Evolutionary conservation across 805 yeast species (phyloP).

Genomic region (Ogataea polymorpha): DNA sequence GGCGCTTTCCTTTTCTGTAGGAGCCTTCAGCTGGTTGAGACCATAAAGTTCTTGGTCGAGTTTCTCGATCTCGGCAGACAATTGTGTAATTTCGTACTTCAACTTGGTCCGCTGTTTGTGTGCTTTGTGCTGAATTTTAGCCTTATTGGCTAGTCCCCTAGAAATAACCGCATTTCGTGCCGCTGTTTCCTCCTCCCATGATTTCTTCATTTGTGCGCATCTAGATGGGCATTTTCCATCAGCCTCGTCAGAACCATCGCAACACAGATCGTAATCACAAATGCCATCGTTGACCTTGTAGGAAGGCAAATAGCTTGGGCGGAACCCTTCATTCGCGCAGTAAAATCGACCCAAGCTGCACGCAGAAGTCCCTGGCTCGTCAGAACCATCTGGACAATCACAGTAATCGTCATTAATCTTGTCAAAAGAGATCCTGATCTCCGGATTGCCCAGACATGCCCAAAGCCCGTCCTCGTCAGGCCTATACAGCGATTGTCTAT

Average conservation of each 20-base stretch:
- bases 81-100: constrained; percentile 14
- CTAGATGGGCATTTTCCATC: constrained; percentile 50
- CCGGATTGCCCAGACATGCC: constrained; percentile 67
- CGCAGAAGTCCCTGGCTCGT: constrained; percentile 94
- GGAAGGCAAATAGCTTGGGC: constrained; percentile 59
- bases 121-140: constrained; percentile 31
- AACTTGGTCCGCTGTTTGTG: constrained; percentile 17
- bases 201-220: constrained; percentile 49
- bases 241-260: constrained; percentile 92
- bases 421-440: constrained; percentile 53
- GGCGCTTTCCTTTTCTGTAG: constrained; percentile 4
- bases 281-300: constrained; percentile 81
- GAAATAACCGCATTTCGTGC: constrained; percentile 20
- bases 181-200: constrained; percentile 28
- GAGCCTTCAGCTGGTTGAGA: constrained; percentile 1
- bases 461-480: constrained; percentile 56
- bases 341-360: constrained; percentile 59
- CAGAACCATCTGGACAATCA: constrained; percentile 97
- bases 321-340: constrained; percentile 74
- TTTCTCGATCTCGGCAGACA: constrained; percentile 12
- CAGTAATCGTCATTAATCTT: constrained; percentile 87
- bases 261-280: constrained; percentile 85
- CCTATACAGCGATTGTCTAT: constrained; percentile 41
- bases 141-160: constrained; percentile 37
- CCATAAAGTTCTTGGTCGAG: constrained; percentile 29